Conservation (phyloP, 2,329 filamentous ascomycete genomes). For the Penicillium hordei region DNA sequence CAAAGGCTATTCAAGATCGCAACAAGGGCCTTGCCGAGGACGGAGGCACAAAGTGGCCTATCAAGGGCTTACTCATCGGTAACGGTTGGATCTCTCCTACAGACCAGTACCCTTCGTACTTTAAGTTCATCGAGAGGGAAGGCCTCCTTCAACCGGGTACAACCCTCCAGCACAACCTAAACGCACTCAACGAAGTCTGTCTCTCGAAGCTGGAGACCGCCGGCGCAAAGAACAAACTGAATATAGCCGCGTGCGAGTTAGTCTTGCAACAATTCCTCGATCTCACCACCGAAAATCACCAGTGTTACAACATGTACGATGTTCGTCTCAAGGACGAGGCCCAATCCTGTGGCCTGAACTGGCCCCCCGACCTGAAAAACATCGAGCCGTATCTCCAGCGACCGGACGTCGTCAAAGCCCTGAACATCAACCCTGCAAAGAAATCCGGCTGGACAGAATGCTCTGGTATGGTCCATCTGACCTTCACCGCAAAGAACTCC, state of each 20-base stretch:
- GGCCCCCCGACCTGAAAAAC: constrained; percentile 80
- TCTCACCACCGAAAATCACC: constrained; percentile 58
- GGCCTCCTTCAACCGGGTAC: constrained; percentile 68
- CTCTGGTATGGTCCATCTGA: constrained; percentile 70
- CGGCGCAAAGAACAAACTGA: constrained; percentile 61
- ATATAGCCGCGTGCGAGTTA: constrained; percentile 69
- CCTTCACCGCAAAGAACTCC: constrained; percentile 71
- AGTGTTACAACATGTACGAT: constrained; percentile 97
- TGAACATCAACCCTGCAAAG: constrained; percentile 81
- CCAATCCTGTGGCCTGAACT: constrained; percentile 86
- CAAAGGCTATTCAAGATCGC: constrained; percentile 82
- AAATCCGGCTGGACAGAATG: constrained; percentile 91
- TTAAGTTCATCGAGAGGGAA: constrained; percentile 76
- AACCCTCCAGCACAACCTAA: constrained; percentile 61
- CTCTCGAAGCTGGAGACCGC: constrained; percentile 59
- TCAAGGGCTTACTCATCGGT: constrained; percentile 85
- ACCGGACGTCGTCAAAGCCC: constrained; percentile 71
- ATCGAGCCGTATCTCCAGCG: constrained; percentile 84
- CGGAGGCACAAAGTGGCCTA: constrained; percentile 63
- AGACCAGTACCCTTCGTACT: constrained; percentile 86
- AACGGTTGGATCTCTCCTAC: constrained; percentile 95
- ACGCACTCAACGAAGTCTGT: constrained; percentile 69
- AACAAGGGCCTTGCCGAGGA: constrained; percentile 62
- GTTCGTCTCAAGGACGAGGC: constrained; percentile 78
- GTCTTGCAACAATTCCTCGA: constrained; percentile 73